phyloP scores from a whole-genome alignment of 2,329 filamentous ascomycete genomes.

The Neofusicoccum ribis region DNA sequence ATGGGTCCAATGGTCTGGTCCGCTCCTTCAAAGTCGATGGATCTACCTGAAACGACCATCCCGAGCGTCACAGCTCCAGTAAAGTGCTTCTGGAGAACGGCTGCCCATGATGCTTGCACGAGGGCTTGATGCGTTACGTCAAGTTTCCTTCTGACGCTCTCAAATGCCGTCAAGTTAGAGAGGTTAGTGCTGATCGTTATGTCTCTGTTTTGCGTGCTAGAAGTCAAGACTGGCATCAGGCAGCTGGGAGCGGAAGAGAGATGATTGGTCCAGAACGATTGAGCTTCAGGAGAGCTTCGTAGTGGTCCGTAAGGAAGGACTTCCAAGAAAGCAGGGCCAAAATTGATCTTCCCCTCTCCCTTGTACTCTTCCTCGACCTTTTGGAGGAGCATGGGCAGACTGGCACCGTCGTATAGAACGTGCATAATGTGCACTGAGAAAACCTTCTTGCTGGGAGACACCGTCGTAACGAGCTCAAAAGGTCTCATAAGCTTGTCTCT shows the following conservation, averaged over 20 bases:
- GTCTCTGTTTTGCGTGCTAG: conserved; percentile 25
- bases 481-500: conserved; percentile 51
- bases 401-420: conserved; percentile 81
- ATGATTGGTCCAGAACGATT: conserved; percentile 68
- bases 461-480: conserved; percentile 52
- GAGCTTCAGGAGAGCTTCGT: conserved; percentile 46
- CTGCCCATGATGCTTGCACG: conserved; percentile 72
- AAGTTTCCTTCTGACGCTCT: conserved; percentile 55
- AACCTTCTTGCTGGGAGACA: conserved; percentile 30
- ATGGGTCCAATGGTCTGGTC: conserved; percentile 75
- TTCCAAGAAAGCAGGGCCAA: conserved; percentile 63
- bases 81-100: conserved; percentile 58
- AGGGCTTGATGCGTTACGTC: conserved; percentile 78
- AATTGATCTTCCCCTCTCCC: conserved; percentile 25
- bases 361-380: conserved; percentile 58
- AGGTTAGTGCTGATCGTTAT: conserved; percentile 35
- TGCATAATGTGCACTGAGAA: conserved; percentile 77
- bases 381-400: conserved; percentile 67
- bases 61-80: conserved; percentile 61
- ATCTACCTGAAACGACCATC: conserved; percentile 75
- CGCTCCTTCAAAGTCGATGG: conserved; percentile 65
- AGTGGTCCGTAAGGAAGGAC: conserved; percentile 71
- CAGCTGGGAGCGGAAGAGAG: conserved; percentile 43
- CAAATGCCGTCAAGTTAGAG: conserved; percentile 47
- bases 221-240: conserved; percentile 30